Evolutionary conservation across 768 basidiomycete genomes (phyloP).

Genomic region (Ramaria sp.): DNA sequence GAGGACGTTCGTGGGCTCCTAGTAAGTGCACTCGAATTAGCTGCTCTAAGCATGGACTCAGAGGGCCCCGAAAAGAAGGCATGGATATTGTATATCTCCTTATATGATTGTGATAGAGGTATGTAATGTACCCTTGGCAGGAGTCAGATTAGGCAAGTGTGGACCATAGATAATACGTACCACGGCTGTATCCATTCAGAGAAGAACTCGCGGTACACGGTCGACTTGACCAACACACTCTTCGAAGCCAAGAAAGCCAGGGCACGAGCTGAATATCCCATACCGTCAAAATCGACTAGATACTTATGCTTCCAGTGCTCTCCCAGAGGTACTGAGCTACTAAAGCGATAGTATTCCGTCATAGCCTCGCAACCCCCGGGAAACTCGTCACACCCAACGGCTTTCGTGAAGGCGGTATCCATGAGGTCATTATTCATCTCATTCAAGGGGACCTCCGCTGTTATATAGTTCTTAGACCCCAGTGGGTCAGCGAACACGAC

Average conservation of each 20-base stretch:
- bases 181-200: constrained; percentile 91
- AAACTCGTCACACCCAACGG: constrained; percentile 59
- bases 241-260: constrained; percentile 79
- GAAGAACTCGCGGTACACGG: constrained; percentile 87
- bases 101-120: constrained; percentile 76
- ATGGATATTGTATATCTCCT: constrained; percentile 89
- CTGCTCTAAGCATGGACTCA: constrained; percentile 39
- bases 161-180: constrained; percentile 24
- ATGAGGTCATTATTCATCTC: constrained; percentile 70
- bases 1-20: constrained; percentile 10
- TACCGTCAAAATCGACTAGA: constrained; percentile 86
- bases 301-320: constrained; percentile 93
- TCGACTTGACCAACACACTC: constrained; percentile 82
- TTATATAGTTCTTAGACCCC: constrained; percentile 44
- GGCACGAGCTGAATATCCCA: constrained; percentile 89
- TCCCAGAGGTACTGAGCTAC: constrained; percentile 68
- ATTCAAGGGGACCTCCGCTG: constrained; percentile 48
- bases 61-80: constrained; percentile 88
- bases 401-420: constrained; percentile 84
- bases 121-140: constrained; percentile 84
- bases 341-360: constrained; percentile 54
- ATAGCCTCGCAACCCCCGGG: constrained; percentile 70
- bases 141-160: background rate
- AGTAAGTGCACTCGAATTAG: constrained; percentile 38
- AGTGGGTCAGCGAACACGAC: constrained; percentile 65